phyloP scores from a whole-genome alignment of 805 yeast species.

The Candida manassasensis region DNA sequence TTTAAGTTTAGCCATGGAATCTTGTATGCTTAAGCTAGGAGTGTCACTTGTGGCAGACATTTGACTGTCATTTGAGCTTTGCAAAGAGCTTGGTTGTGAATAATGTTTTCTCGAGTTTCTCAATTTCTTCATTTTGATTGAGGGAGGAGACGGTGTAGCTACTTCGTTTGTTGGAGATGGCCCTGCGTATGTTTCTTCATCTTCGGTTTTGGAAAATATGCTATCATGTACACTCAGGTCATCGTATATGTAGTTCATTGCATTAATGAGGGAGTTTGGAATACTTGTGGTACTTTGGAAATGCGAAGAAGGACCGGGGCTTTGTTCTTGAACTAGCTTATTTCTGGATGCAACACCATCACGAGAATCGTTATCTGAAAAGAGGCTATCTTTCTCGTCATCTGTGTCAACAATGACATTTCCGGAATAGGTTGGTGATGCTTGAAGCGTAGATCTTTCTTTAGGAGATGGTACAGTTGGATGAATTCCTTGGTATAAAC shows the following conservation, averaged over 20 bases:
- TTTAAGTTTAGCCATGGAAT: constrained; percentile 9
- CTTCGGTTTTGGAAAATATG: not conserved
- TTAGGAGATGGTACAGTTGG: too few relatives aligned
- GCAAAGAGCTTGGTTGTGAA: not conserved
- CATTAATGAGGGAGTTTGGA: too few relatives aligned
- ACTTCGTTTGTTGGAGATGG: not conserved
- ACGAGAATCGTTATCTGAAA: too few relatives aligned
- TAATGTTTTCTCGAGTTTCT: not conserved
- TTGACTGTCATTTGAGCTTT: not conserved
- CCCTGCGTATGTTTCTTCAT: not conserved
- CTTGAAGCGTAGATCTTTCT: too few relatives aligned
- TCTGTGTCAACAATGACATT: too few relatives aligned
- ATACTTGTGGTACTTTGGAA: too few relatives aligned
- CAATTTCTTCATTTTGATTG: constrained; percentile 1
- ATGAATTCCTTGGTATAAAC: too few relatives aligned
- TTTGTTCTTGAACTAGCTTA: too few relatives aligned
- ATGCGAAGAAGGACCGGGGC: too few relatives aligned
- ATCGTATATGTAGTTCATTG: not conserved
- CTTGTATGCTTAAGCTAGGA: not conserved
- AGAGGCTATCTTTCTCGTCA: too few relatives aligned
- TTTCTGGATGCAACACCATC: too few relatives aligned
- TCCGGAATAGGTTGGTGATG: too few relatives aligned
- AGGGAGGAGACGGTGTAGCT: not conserved
- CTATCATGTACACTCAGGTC: not conserved
- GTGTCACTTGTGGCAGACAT: not conserved